Conservation (phyloP, 176 grass and related monocot species). For the Oryza punctata region DNA sequence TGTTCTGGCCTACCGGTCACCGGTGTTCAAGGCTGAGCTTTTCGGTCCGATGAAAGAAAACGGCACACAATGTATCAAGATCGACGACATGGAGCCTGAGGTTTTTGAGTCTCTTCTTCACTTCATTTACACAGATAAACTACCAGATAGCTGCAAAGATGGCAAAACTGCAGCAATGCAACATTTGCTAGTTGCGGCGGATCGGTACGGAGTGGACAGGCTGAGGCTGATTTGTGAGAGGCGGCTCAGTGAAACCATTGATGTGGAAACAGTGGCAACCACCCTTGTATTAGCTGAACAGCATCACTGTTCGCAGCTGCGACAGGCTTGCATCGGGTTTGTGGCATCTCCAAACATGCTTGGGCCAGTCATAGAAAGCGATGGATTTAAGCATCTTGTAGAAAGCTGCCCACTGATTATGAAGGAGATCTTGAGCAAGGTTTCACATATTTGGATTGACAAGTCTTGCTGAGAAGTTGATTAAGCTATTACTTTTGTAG, state of each 20-base stretch:
- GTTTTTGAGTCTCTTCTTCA: conserved; percentile 51
- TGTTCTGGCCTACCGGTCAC: conserved; percentile 43
- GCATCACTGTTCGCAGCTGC: conserved; percentile 36
- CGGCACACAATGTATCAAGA: conserved; percentile 5
- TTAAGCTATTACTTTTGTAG: background rate
- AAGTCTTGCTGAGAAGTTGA: conserved; percentile 8
- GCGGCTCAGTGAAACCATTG: conserved; percentile 35
- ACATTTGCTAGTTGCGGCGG: conserved; percentile 48
- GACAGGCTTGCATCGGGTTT: conserved; percentile 38
- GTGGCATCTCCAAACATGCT: conserved; percentile 42
- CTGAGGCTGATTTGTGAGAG: conserved; percentile 48
- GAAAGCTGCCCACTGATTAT: conserved; percentile 44
- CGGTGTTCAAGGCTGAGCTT: conserved; percentile 46
- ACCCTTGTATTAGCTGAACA: conserved; percentile 50
- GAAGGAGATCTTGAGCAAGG: conserved; percentile 48
- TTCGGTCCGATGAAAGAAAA: conserved; percentile 46
- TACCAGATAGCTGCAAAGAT: conserved; percentile 33
- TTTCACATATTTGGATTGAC: conserved; percentile 39
- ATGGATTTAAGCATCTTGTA: conserved; percentile 50
- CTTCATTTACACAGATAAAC: conserved; percentile 46
- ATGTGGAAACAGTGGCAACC: conserved; percentile 42
- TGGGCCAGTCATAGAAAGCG: conserved; percentile 23
- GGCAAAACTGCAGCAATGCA: conserved; percentile 19
- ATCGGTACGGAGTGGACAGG: conserved; percentile 50
- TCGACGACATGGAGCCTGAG: conserved; percentile 46